Evolutionary conservation across 73 alveolate genomes (phyloP).

Genomic region (Breviolum minutum): DNA sequence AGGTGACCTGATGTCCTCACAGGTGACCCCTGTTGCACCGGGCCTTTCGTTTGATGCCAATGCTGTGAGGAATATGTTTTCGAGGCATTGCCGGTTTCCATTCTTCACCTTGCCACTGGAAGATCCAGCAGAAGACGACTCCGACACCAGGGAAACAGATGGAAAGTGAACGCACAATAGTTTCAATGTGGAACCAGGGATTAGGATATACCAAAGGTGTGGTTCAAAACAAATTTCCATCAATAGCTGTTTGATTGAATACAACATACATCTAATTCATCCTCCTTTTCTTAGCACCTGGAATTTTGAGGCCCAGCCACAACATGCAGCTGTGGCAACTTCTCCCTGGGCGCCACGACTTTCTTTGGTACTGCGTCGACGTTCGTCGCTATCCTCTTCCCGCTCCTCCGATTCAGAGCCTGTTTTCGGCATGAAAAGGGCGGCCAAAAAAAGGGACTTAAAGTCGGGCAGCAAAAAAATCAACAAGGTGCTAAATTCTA

Average conservation of each 20-base stretch:
- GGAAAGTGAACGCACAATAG: no score
- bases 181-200: no score
- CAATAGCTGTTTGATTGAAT: no score
- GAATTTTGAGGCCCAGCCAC: no score
- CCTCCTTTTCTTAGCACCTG: no score
- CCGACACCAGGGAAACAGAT: background rate
- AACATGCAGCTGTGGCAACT: background rate
- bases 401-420: constrained; percentile 29
- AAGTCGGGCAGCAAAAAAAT: no score
- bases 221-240: no score
- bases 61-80: constrained; percentile 78
- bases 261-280: no score
- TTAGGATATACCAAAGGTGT: no score
- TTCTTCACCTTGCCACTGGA: constrained; percentile 23
- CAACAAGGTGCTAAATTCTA: no score
- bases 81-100: constrained; percentile 95
- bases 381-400: constrained; percentile 4
- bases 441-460: no score
- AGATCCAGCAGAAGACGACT: background rate
- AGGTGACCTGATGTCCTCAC: no score
- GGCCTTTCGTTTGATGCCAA: constrained; percentile 87
- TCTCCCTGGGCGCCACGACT: background rate
- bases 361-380: constrained; percentile 51
- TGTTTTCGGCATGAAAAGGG: background rate
- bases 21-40: background rate